Evolutionary conservation across 768 basidiomycete genomes (phyloP).

Genomic region (Amyloporia xantha): DNA sequence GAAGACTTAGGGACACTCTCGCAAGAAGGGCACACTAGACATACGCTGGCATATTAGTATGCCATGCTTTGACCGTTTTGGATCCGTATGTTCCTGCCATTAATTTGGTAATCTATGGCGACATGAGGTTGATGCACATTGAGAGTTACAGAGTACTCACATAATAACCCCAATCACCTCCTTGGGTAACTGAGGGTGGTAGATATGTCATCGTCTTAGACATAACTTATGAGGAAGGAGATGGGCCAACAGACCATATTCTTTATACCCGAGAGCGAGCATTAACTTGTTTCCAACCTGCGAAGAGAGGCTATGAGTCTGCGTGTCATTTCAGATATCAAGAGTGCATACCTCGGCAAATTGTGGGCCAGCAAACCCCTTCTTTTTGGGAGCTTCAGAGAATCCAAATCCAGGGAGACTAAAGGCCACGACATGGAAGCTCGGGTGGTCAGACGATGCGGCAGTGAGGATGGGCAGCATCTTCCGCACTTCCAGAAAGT

Average conservation of each 20-base stretch:
- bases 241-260: conserved; percentile 15
- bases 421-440: conserved; percentile 55
- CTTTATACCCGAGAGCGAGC: conserved; percentile 21
- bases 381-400: conserved; percentile 47
- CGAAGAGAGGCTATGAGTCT: not conserved
- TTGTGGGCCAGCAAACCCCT: conserved; percentile 43
- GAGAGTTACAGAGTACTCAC: conserved; percentile 21
- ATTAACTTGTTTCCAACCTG: conserved; percentile 23
- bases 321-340: not conserved
- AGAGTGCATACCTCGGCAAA: conserved; percentile 45
- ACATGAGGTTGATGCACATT: not conserved
- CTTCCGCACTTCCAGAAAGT: conserved; percentile 51
- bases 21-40: conserved; percentile 7
- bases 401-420: conserved; percentile 60
- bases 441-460: conserved; percentile 36
- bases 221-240: not conserved
- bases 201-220: not conserved
- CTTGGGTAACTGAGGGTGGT: conserved; percentile 34
- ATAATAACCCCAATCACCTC: conserved; percentile 40
- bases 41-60: conserved; percentile 42
- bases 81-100: conserved; percentile 1
- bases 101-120: conserved; percentile 3
- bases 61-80: conserved; percentile 40
- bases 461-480: conserved; percentile 46
- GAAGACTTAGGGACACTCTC: not conserved